Percentiles rank a stretch among this genome's conserved stretches.
These are phyloP conservation scores for Medicago ruthenica DNA, from an alignment of 306 rosid species.

Conservation along the genomic window DNA sequence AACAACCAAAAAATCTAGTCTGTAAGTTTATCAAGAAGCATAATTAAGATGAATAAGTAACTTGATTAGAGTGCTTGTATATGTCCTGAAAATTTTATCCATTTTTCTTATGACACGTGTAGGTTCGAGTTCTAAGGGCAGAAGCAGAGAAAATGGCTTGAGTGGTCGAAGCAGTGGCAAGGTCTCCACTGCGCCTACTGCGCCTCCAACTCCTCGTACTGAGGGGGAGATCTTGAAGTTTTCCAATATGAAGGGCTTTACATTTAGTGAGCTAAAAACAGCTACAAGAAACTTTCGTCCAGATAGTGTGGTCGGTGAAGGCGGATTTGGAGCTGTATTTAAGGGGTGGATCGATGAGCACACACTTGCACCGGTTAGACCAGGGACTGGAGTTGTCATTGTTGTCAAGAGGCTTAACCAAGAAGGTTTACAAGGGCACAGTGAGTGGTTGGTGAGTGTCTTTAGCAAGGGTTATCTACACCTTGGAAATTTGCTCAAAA, in stretches of 20 bases:
- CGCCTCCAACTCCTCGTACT: constrained; percentile 79
- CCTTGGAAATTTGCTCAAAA: constrained; percentile 14
- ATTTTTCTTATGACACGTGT: constrained; percentile 31
- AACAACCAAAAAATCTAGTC: constrained; percentile 17
- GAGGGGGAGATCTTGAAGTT: constrained; percentile 92
- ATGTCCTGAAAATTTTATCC: constrained; percentile 26
- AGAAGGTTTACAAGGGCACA: constrained; percentile 96
- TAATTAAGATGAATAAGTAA: constrained; percentile 28
- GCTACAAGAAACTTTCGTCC: constrained; percentile 98
- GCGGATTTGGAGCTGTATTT: constrained; percentile 91
- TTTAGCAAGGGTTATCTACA: background rate
- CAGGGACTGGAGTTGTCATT: constrained; percentile 87
- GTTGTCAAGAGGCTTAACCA: constrained; percentile 96
- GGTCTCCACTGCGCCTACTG: constrained; percentile 54
- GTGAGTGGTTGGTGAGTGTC: constrained; percentile 96
- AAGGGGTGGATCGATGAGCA: constrained; percentile 97
- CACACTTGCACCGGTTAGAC: constrained; percentile 71
- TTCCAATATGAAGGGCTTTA: constrained; percentile 75
- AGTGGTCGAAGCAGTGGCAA: constrained; percentile 58
- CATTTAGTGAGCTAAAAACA: constrained; percentile 70
- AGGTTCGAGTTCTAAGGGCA: constrained; percentile 59
- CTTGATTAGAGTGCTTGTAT: constrained; percentile 22
- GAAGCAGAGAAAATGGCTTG: constrained; percentile 46
- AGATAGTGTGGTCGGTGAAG: constrained; percentile 96
- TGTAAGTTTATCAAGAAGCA: background rate